phyloP scores from a whole-genome alignment of 2,329 filamentous ascomycete genomes.

The Camptophora hylomeconis region DNA sequence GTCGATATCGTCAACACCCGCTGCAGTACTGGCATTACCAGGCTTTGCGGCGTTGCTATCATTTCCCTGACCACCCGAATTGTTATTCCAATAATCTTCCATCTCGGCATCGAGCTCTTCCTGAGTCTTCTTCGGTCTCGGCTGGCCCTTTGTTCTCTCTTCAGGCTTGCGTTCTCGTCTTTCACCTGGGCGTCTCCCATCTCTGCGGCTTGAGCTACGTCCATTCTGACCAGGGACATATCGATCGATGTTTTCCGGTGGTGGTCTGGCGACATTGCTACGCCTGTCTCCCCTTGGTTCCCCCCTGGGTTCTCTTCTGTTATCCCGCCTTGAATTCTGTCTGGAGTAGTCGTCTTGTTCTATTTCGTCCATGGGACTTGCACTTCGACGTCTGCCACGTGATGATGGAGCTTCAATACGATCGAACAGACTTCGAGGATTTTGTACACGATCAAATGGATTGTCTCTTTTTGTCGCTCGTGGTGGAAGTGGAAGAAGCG shows the following conservation, averaged over 20 bases:
- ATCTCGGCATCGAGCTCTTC: conserved; percentile 94
- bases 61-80: conserved; percentile 23
- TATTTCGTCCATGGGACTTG: conserved; percentile 27
- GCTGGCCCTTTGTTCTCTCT: conserved; percentile 26
- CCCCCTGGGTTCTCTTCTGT: conserved; percentile 28
- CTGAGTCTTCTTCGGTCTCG: conserved; percentile 68
- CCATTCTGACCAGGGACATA: conserved; percentile 54
- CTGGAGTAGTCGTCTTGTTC: conserved; percentile 29
- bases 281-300: conserved; percentile 29
- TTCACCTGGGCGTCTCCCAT: conserved; percentile 33
- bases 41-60: conserved; percentile 22
- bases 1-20: conserved; percentile 46
- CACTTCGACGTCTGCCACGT: conserved; percentile 26
- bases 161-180: conserved; percentile 27
- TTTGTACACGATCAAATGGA: conserved; percentile 37
- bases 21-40: conserved; percentile 18
- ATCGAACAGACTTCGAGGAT: conserved; percentile 53
- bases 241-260: conserved; percentile 59
- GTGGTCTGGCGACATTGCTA: conserved; percentile 41
- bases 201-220: conserved; percentile 28
- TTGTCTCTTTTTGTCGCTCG: conserved; percentile 23
- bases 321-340: conserved; percentile 20
- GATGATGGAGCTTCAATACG: conserved; percentile 37
- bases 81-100: conserved; percentile 67
- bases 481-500: conserved; percentile 46